These are phyloP conservation scores for Tetrahymena thermophila DNA, from an alignment of 73 alveolate genomes.

Conservation along the genomic window DNA sequence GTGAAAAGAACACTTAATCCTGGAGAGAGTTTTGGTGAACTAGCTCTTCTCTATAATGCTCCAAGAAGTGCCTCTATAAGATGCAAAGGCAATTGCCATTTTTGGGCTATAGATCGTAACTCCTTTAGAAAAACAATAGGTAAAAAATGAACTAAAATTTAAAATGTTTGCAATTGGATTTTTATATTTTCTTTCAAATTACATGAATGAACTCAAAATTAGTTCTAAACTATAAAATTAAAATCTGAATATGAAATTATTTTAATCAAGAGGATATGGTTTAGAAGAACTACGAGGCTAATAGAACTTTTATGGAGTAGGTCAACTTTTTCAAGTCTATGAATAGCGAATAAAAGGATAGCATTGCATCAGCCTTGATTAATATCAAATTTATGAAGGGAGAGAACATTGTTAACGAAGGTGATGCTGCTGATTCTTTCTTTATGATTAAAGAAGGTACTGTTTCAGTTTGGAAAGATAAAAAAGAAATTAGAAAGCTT, in stretches of 20 bases:
- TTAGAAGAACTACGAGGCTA: conserved; percentile 21
- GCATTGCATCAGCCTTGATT: conserved; percentile 33
- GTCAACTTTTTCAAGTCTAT: conserved; percentile 28
- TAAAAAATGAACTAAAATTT: not conserved
- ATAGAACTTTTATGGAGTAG: conserved; percentile 21
- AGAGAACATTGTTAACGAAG: conserved; percentile 45
- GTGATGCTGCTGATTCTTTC: conserved; percentile 58
- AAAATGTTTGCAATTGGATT: too few relatives aligned
- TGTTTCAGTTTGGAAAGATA: conserved; percentile 36
- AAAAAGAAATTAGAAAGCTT: conserved; percentile 31
- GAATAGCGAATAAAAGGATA: conserved; percentile 26
- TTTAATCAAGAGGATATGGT: conserved; percentile 16
- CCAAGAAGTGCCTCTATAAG: conserved; percentile 71
- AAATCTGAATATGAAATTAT: not conserved
- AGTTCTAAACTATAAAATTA: too few relatives aligned
- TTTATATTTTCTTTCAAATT: too few relatives aligned
- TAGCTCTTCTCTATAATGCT: conserved; percentile 63
- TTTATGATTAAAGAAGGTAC: conserved; percentile 50
- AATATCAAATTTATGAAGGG: conserved; percentile 21
- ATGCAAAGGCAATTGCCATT: conserved; percentile 54
- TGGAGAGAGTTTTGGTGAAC: conserved; percentile 78
- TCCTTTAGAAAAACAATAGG: conserved; percentile 60
- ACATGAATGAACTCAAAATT: too few relatives aligned
- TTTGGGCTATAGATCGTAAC: conserved; percentile 77
- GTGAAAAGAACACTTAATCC: conserved; percentile 18